phyloP scores from a whole-genome alignment of 768 basidiomycete species.

The Amanita fuliginea region DNA sequence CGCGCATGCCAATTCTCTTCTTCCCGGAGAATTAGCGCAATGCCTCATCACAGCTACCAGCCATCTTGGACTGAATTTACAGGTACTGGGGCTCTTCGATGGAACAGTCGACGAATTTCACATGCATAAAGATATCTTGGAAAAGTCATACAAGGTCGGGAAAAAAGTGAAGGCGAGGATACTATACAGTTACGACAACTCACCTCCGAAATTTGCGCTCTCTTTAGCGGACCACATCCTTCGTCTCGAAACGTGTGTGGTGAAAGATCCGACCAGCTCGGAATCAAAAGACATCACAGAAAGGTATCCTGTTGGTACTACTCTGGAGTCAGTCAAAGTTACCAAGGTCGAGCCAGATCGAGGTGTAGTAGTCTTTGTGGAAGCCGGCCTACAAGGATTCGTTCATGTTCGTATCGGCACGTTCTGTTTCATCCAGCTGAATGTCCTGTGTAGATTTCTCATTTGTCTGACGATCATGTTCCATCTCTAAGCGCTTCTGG shows the following conservation, averaged over 20 bases:
- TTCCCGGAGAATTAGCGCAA: constrained; percentile 80
- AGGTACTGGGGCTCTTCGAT: constrained; percentile 85
- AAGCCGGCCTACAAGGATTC: constrained; percentile 62
- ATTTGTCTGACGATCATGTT: constrained; percentile 86
- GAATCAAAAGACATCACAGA: constrained; percentile 28
- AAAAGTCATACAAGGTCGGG: constrained; percentile 44
- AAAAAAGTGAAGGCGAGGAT: constrained; percentile 78
- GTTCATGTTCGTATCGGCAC: constrained; percentile 57
- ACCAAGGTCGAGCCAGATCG: constrained; percentile 68
- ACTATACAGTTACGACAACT: constrained; percentile 65
- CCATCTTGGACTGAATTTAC: constrained; percentile 71
- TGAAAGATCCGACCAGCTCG: constrained; percentile 14
- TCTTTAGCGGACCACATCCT: constrained; percentile 67
- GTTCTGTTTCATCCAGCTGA: constrained; percentile 4
- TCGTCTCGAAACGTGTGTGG: constrained; percentile 31
- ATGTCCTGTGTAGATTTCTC: constrained; percentile 63
- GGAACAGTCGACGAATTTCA: constrained; percentile 84
- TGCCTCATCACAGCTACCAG: constrained; percentile 69
- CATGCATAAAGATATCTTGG: constrained; percentile 33
- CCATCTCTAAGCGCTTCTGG: constrained; percentile 68
- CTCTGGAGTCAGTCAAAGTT: constrained; percentile 66
- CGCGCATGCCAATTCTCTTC: constrained; percentile 64
- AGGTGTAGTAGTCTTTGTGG: constrained; percentile 64
- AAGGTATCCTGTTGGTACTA: constrained; percentile 63
- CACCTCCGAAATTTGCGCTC: constrained; percentile 79